Base-by-base conservation (phyloP, 192 early-diverging fungal genomes). In the Coemansia sp. region DNA sequence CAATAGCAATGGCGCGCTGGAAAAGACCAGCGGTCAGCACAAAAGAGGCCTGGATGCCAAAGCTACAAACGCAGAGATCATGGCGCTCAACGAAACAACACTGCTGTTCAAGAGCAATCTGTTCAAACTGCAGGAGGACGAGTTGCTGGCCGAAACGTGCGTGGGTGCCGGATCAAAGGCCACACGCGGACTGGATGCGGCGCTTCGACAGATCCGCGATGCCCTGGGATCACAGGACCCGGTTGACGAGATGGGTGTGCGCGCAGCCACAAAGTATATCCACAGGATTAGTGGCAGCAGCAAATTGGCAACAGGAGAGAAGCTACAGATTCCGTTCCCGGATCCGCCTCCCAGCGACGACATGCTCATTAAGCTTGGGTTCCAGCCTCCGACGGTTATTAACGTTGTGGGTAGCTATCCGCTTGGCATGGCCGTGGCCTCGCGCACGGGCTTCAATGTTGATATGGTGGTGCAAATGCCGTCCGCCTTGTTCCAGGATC, bases 401-500 rank as follows among this genome's bases (percentile, higher is more conserved):
- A 87, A 91, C 68, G 71, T 99, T 16, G 90, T 94, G 5, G 97
- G 97, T 17, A 93, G 92, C 70, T 99, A 91, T 65, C 85, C 94
- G 14, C 75, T 99, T 56, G 91, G 93, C 65, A 88, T 88, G 63
- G 84, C 90, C 0, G 72, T 87, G 13, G 25, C 87, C 62, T 61
- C 71, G 13, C 83, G 81, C 5, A 49, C 72, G 40, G 86, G 86
- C 4, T 88, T 88, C 70, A 96, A 92, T 68, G 90, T 98, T 0
- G 97, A 99, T 75, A 75, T 99, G 38, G 90, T 90, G 13, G 91
- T 96, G 17, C 89, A 95, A 61, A 97, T 99, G 95, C 97, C 97
- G 0, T 66, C 77, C 0, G 54, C 37, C 38, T 59, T 96, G 42
- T 93, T 97, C 76, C 90, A 92, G 69, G 94, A 98, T 58, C 95